Percentiles rank a stretch among this genome's conserved stretches.
These are phyloP conservation scores for Trichoderma koningii DNA, from an alignment of 2,329 filamentous ascomycete species.

Conservation along the genomic window DNA sequence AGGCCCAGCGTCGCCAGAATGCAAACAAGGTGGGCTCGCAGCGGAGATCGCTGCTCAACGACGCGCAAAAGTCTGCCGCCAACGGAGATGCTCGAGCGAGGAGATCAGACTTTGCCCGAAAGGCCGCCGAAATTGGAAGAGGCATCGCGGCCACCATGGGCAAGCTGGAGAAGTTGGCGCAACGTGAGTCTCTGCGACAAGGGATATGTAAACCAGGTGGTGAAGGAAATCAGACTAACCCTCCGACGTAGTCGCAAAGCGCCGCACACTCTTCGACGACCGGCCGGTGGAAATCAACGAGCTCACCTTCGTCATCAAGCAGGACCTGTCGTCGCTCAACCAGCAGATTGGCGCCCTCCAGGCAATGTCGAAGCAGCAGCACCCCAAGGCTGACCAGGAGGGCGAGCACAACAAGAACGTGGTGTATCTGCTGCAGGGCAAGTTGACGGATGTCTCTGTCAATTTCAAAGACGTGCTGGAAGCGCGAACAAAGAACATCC, in stretches of 20 bases:
- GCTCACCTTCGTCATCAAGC: constrained; percentile 96
- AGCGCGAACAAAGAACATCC: constrained; percentile 95
- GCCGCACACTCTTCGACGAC: constrained; percentile 97
- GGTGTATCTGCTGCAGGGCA: constrained; percentile 85
- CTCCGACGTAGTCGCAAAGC: constrained; percentile 70
- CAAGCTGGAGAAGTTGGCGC: constrained; percentile 90
- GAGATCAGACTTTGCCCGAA: constrained; percentile 88
- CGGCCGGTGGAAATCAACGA: constrained; percentile 95
- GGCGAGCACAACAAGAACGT: constrained; percentile 99
- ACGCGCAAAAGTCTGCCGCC: constrained; percentile 68
- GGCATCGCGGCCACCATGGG: constrained; percentile 91
- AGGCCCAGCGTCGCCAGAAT: constrained; percentile 79
- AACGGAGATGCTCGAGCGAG: constrained; percentile 57
- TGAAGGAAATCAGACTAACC: constrained; percentile 26
- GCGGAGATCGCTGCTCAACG: constrained; percentile 75
- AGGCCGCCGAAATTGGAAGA: constrained; percentile 86
- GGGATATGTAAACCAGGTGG: no score
- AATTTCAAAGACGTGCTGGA: constrained; percentile 98
- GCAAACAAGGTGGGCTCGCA: constrained; percentile 76
- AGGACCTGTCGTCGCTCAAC: constrained; percentile 83
- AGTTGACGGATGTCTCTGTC: constrained; percentile 85
- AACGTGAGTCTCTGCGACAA: constrained; percentile 55
- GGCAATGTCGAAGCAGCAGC: constrained; percentile 72
- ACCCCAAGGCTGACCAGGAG: constrained; percentile 74
- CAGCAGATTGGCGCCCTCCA: constrained; percentile 86